Percentiles rank a stretch among this genome's conserved stretches.
Evolutionary conservation across 805 yeast genomes (phyloP).

Genomic region (Yarrowia osloensis): DNA sequence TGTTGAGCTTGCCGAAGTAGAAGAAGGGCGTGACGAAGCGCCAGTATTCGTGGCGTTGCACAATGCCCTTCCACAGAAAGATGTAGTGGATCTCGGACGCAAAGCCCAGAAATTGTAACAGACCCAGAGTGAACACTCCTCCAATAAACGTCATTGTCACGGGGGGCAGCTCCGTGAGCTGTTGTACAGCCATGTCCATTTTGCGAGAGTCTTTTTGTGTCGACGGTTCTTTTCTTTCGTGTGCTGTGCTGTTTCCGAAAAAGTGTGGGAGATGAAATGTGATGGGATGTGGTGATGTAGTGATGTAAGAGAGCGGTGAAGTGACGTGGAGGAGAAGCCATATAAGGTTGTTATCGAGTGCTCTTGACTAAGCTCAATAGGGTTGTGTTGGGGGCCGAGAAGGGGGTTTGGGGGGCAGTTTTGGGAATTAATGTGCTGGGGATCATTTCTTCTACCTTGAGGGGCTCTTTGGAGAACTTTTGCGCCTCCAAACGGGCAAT

Average conservation of each 20-base stretch:
- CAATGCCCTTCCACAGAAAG: slow-evolving; percentile 26
- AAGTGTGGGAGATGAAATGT: background rate
- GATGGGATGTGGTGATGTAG: background rate
- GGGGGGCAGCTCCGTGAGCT: slow-evolving; percentile 31
- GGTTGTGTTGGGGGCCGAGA: background rate
- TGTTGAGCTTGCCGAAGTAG: slow-evolving; percentile 48
- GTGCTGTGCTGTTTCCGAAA: background rate
- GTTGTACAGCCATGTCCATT: slow-evolving; percentile 27
- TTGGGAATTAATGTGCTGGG: too few species aligned
- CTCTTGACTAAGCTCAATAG: background rate
- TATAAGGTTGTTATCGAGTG: slow-evolving; percentile 14
- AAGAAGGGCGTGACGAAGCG: slow-evolving; percentile 47
- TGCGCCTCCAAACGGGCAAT: too few species aligned
- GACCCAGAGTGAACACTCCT: slow-evolving; percentile 25
- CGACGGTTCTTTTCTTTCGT: background rate
- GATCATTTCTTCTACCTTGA: too few species aligned
- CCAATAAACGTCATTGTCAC: slow-evolving; percentile 28
- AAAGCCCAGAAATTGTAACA: slow-evolving; percentile 17
- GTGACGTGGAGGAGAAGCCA: slow-evolving; percentile 18
- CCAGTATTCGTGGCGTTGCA: slow-evolving; percentile 43
- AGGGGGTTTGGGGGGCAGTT: too few species aligned
- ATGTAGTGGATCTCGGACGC: slow-evolving; percentile 27
- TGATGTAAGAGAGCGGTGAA: slow-evolving; percentile 8
- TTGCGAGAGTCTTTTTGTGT: background rate
- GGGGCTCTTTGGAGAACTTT: too few species aligned